A percentile compares a stretch with the other conserved stretches of the same genome.
These are phyloP conservation scores for Flaveria robusta DNA, from an alignment of 129 eudicot genomes.

Conservation along the genomic window DNA sequence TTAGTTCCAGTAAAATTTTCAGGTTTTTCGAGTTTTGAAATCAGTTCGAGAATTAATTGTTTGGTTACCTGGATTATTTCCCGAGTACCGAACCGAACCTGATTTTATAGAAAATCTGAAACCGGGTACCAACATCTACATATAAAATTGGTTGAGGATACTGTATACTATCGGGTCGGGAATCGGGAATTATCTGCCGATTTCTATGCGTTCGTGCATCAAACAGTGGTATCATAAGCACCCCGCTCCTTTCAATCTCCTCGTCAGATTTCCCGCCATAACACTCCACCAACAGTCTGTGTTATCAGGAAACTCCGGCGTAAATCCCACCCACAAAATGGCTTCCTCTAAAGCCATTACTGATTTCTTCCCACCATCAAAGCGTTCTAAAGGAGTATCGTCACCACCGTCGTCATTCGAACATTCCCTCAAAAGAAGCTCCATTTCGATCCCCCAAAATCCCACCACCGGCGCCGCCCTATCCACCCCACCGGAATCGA, in stretches of 20 bases:
- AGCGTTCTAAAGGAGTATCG: slow-evolving; percentile 54
- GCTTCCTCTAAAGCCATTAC: slow-evolving; percentile 69
- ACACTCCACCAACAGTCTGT: background rate
- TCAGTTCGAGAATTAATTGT: no score
- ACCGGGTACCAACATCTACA: no score
- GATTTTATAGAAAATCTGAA: no score
- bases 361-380: slow-evolving; percentile 71
- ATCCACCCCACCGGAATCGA: slow-evolving; percentile 17
- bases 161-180: no score
- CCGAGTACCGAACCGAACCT: no score
- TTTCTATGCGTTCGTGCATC: background rate
- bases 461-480: slow-evolving; percentile 24
- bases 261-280: slow-evolving; percentile 36
- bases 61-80: no score
- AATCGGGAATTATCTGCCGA: no score
- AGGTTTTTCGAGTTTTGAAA: no score
- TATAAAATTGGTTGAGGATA: no score
- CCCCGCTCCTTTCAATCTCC: background rate
- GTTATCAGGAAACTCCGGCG: background rate
- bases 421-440: slow-evolving; percentile 9
- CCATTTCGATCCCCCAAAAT: slow-evolving; percentile 20
- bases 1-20: no score
- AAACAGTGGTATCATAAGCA: background rate
- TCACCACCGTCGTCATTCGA: slow-evolving; percentile 32
- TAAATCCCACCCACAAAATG: slow-evolving; percentile 24